Evolutionary conservation across 305 asterid species (phyloP).

Genomic region (Rubia peregrina): DNA sequence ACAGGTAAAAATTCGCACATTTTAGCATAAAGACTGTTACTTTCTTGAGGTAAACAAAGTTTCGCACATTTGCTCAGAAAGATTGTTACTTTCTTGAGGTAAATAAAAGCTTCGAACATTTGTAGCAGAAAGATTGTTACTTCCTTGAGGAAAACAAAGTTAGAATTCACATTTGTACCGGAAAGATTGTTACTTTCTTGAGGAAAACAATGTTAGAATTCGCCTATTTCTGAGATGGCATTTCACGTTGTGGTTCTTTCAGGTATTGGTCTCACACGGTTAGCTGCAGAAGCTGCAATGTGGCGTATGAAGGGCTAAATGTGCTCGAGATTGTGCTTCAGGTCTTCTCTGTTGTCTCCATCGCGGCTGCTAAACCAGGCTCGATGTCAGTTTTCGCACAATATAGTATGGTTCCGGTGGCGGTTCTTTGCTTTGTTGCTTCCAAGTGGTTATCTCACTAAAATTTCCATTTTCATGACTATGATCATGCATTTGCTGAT

Average conservation of each 20-base stretch:
- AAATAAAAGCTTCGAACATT: no score
- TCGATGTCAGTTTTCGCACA: slow-evolving; percentile 36
- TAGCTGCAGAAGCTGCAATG: slow-evolving; percentile 71
- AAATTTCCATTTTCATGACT: slow-evolving; percentile 74
- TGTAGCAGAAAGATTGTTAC: not conserved
- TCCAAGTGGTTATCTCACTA: slow-evolving; percentile 75
- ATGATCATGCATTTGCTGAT: slow-evolving; percentile 73
- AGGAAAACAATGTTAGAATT: not conserved
- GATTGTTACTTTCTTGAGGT: not conserved
- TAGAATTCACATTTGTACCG: not conserved
- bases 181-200: not conserved
- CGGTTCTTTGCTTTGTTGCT: slow-evolving; percentile 62
- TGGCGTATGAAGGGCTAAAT: slow-evolving; percentile 52
- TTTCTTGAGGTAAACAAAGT: no score
- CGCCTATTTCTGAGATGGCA: not conserved
- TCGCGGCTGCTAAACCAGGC: slow-evolving; percentile 64
- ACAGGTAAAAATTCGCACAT: slow-evolving; percentile 38
- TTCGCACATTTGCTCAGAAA: not conserved
- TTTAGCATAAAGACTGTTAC: not conserved
- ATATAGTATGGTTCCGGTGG: slow-evolving; percentile 36
- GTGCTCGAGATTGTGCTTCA: slow-evolving; percentile 47
- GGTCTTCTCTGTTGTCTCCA: slow-evolving; percentile 35
- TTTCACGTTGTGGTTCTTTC: slow-evolving; percentile 16
- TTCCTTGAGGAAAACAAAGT: not conserved
- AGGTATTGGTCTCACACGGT: slow-evolving; percentile 85